phyloP scores from a whole-genome alignment of 1,284 basidiomycete genomes.

The Psilocybe mexicana region DNA sequence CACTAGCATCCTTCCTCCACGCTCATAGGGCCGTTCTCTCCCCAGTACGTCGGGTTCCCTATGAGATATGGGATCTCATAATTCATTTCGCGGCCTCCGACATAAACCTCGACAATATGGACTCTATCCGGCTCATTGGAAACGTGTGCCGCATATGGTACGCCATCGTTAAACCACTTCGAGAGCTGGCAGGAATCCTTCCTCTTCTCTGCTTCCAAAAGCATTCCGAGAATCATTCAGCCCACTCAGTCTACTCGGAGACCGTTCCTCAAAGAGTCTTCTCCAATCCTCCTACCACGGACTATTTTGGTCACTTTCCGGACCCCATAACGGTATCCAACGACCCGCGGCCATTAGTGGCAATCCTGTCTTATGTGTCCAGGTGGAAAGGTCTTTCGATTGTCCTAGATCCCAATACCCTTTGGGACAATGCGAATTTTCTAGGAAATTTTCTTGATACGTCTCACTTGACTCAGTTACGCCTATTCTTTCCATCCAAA shows the following conservation, averaged over 20 bases:
- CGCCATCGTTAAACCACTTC: not conserved
- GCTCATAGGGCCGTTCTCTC: not conserved
- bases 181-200: not conserved
- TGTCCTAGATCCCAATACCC: not conserved
- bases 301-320: not conserved
- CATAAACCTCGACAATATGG: not conserved
- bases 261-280: not conserved
- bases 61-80: conserved; percentile 3
- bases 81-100: not conserved
- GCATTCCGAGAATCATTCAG: not conserved
- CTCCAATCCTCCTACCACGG: not conserved
- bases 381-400: not conserved
- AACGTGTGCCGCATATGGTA: conserved; percentile 7
- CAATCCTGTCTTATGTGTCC: not conserved
- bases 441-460: not conserved
- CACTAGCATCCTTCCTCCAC: not conserved
- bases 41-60: conserved; percentile 1
- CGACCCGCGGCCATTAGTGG: not conserved
- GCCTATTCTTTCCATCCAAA: not conserved
- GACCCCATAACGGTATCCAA: not conserved
- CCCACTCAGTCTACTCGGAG: not conserved
- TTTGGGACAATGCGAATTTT: too few relatives aligned
- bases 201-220: not conserved
- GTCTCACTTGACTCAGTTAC: not conserved
- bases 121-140: not conserved